These are phyloP conservation scores for Penicillium taxi DNA, from an alignment of 495 filamentous ascomycete genomes.

Conservation along the genomic window DNA sequence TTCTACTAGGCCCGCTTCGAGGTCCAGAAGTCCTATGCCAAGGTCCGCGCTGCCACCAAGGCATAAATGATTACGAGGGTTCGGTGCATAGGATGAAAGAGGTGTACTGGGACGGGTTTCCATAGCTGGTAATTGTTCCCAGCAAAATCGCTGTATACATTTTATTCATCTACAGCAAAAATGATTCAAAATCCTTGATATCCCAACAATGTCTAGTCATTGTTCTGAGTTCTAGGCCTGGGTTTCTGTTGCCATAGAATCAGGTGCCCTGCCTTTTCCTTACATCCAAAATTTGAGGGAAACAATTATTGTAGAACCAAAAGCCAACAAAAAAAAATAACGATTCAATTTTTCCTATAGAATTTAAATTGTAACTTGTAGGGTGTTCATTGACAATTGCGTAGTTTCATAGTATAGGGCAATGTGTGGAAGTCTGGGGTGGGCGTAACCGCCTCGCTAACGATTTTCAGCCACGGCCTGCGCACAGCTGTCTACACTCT, in stretches of 20 bases:
- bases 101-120: slow-evolving; percentile 42
- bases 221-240: slow-evolving; percentile 21
- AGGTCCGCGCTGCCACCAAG: slow-evolving; percentile 54
- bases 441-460: slow-evolving; percentile 42
- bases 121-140: slow-evolving; percentile 37
- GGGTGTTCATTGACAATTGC: slow-evolving; percentile 8
- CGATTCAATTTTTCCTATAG: background rate
- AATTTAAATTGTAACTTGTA: slow-evolving; percentile 5
- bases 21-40: slow-evolving; percentile 84
- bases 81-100: slow-evolving; percentile 43
- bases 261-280: slow-evolving; percentile 9
- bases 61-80: slow-evolving; percentile 44
- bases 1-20: slow-evolving; percentile 69
- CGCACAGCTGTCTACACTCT: slow-evolving; percentile 40
- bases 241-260: slow-evolving; percentile 17
- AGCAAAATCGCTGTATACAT: slow-evolving; percentile 44
- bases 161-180: slow-evolving; percentile 43
- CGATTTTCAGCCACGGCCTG: slow-evolving; percentile 39
- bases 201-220: slow-evolving; percentile 32
- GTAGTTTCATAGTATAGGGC: slow-evolving; percentile 12
- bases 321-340: background rate
- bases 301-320: slow-evolving; percentile 9
- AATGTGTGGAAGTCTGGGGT: slow-evolving; percentile 29
- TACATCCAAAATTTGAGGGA: slow-evolving; percentile 9
- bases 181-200: slow-evolving; percentile 46